Conservation (phyloP, 495 filamentous ascomycete species). For the Sordaria brevicollis region DNA sequence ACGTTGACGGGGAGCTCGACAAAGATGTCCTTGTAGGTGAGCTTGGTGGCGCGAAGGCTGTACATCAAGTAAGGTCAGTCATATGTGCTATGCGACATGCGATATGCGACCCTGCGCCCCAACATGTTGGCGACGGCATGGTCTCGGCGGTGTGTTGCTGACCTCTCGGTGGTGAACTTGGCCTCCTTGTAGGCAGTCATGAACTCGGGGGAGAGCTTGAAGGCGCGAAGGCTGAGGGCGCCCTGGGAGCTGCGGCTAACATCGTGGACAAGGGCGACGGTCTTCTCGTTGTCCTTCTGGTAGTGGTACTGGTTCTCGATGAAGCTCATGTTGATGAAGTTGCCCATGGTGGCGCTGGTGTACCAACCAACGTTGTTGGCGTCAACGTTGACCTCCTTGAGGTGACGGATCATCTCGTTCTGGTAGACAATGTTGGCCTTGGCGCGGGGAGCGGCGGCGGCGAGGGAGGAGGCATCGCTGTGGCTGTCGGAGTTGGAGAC, state of each 20-base stretch:
- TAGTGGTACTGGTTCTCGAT: constrained; percentile 98
- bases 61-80: constrained; percentile 19
- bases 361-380: constrained; percentile 99
- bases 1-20: constrained; percentile 84
- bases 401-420: constrained; percentile 92
- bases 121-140: neutral
- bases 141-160: constrained; percentile 20
- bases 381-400: constrained; percentile 95
- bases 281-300: constrained; percentile 90
- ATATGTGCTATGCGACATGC: neutral
- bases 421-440: constrained; percentile 86
- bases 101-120: neutral
- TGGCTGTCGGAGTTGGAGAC: constrained; percentile 60
- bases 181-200: constrained; percentile 89
- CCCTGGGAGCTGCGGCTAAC: constrained; percentile 89
- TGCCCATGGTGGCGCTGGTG: constrained; percentile 96
- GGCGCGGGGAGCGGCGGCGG: constrained; percentile 79
- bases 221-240: constrained; percentile 79
- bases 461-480: constrained; percentile 65
- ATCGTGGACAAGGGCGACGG: constrained; percentile 91
- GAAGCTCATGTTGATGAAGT: constrained; percentile 88
- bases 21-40: constrained; percentile 90
- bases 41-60: constrained; percentile 81
- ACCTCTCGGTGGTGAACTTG: constrained; percentile 96
- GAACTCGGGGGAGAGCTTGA: constrained; percentile 77